phyloP scores from a whole-genome alignment of 2,329 filamentous ascomycete genomes.

The Fusarium sterilihyphosum region DNA sequence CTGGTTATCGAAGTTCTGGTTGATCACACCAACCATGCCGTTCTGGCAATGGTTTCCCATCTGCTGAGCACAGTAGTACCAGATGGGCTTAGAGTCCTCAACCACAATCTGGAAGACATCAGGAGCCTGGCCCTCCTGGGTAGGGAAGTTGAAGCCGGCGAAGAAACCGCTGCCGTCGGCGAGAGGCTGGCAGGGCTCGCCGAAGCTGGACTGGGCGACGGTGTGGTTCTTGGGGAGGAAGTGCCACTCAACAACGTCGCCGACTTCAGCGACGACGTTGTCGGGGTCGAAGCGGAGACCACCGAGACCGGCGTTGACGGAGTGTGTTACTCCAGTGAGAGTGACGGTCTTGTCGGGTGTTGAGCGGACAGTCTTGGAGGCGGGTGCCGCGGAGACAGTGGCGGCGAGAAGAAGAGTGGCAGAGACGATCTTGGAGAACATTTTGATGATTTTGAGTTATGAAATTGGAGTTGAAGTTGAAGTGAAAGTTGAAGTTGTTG shows the following conservation, averaged over 20 bases:
- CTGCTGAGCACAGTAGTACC: slow-evolving; percentile 58
- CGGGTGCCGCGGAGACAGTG: slow-evolving; percentile 47
- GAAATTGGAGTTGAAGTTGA: not conserved
- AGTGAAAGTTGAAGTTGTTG: not conserved
- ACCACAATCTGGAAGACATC: slow-evolving; percentile 58
- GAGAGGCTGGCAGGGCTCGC: slow-evolving; percentile 54
- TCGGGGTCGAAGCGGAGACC: slow-evolving; percentile 62
- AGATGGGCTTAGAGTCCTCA: slow-evolving; percentile 53
- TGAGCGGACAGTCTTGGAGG: slow-evolving; percentile 42
- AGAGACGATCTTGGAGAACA: slow-evolving; percentile 47
- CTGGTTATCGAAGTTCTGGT: slow-evolving; percentile 55
- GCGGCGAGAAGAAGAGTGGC: slow-evolving; percentile 44
- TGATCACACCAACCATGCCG: slow-evolving; percentile 62
- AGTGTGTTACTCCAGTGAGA: slow-evolving; percentile 56
- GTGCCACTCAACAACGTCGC: slow-evolving; percentile 64
- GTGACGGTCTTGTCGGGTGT: slow-evolving; percentile 47
- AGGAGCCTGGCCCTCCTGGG: slow-evolving; percentile 47
- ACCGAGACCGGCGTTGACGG: slow-evolving; percentile 56
- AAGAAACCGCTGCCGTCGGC: slow-evolving; percentile 53
- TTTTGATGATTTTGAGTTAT: slow-evolving; percentile 32
- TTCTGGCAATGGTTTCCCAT: slow-evolving; percentile 57
- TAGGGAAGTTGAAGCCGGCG: slow-evolving; percentile 57
- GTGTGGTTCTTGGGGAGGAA: slow-evolving; percentile 64
- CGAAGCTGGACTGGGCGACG: slow-evolving; percentile 56
- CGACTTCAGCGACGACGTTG: slow-evolving; percentile 58